Percentiles rank a stretch among this genome's conserved stretches.
phyloP scores from a whole-genome alignment of 805 yeast species.

The Cyberlindnera lachancei region DNA sequence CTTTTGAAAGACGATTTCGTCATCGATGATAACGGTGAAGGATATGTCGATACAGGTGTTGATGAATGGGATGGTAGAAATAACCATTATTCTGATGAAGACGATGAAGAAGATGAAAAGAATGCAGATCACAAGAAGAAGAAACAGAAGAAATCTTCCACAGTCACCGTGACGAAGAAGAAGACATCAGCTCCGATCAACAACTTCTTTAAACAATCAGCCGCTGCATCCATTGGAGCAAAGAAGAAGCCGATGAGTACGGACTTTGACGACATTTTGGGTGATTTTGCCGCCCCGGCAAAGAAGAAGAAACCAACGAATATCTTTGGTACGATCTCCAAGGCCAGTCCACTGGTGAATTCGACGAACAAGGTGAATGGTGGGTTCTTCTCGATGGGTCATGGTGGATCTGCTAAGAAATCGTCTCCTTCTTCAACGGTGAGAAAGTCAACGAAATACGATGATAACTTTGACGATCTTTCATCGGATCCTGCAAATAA shows the following conservation, averaged over 20 bases:
- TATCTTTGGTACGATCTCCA: conserved; percentile 11
- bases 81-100: conserved; percentile 46
- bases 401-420: neutral
- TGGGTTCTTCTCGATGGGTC: conserved; percentile 13
- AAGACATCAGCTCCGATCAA: conserved; percentile 41
- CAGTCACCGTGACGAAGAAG: too few species aligned
- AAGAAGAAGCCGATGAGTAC: conserved; percentile 39
- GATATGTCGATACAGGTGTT: conserved; percentile 88
- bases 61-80: conserved; percentile 74
- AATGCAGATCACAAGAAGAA: too few species aligned
- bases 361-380: conserved; percentile 22
- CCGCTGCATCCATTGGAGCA: conserved; percentile 24
- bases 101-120: conserved; percentile 33
- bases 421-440: too few species aligned
- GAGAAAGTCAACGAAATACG: conserved; percentile 15
- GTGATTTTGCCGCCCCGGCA: conserved; percentile 21
- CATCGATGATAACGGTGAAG: conserved; percentile 89
- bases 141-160: conserved; percentile 6
- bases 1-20: conserved; percentile 87
- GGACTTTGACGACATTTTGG: conserved; percentile 63
- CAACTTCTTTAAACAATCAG: conserved; percentile 42
- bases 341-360: conserved; percentile 19
- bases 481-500: conserved; percentile 19
- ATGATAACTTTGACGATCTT: conserved; percentile 22
- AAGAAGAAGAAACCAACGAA: conserved; percentile 12